These are phyloP conservation scores for Pachyrhizus erosus DNA, from an alignment of 306 rosid species.

Conservation along the genomic window DNA sequence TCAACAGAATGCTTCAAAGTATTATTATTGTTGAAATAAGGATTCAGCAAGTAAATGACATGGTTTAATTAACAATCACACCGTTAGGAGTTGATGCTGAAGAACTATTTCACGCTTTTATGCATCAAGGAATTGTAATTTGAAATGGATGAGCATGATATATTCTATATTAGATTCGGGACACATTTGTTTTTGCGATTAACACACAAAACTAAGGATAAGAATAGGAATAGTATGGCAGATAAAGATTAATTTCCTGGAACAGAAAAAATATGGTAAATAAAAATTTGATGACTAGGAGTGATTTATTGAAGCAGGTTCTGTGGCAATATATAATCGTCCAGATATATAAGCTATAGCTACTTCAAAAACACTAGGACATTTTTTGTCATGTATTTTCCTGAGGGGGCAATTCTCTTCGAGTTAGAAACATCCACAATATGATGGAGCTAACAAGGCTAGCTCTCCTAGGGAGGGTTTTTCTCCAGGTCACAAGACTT, in stretches of 20 bases:
- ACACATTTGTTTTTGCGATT: not conserved
- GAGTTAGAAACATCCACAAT: not conserved
- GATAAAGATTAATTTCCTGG: not conserved
- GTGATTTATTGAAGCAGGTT: not conserved
- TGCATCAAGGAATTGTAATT: too few species aligned
- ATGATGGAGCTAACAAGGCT: not conserved
- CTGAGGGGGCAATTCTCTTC: not conserved
- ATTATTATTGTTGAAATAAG: too few species aligned
- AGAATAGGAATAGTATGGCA: not conserved
- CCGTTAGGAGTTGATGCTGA: too few species aligned
- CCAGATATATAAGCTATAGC: not conserved
- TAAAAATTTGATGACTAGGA: not conserved
- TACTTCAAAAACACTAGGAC: not conserved
- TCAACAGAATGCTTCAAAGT: too few species aligned
- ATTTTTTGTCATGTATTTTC: not conserved
- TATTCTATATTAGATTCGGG: not conserved
- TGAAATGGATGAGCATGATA: too few species aligned
- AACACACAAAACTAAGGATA: not conserved
- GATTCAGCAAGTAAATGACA: too few species aligned
- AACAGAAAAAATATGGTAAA: too few species aligned
- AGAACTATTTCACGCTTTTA: too few species aligned
- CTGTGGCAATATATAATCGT: not conserved
- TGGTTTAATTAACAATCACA: too few species aligned
- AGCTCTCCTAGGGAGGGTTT: not conserved
- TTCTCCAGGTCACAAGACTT: not conserved